Evolutionary conservation across 371 early-diverging fungal species (phyloP).

Genomic region (Racocetra persica): DNA sequence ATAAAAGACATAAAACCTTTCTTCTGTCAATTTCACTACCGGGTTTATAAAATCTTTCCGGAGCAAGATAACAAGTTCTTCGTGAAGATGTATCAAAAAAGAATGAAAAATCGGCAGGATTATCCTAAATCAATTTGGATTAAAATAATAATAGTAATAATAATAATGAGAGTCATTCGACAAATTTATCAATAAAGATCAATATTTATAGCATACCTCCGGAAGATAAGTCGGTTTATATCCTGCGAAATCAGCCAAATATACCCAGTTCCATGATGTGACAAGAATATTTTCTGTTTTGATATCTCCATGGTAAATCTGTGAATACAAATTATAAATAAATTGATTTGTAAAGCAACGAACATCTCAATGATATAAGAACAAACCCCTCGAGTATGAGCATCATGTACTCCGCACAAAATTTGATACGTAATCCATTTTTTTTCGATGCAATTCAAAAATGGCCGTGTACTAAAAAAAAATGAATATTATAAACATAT

Average conservation of each 20-base stretch:
- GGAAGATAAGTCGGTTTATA: constrained; percentile 93
- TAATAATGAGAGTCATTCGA: neutral
- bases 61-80: constrained; percentile 93
- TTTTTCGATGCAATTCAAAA: constrained; percentile 84
- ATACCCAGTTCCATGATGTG: constrained; percentile 95
- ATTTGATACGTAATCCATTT: constrained; percentile 94
- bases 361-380: neutral
- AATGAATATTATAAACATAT: neutral
- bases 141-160: neutral
- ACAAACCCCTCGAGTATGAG: constrained; percentile 71
- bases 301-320: constrained; percentile 90
- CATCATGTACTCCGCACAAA: constrained; percentile 76
- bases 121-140: constrained; percentile 63
- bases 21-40: constrained; percentile 69
- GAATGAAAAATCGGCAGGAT: constrained; percentile 94
- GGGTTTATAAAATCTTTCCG: constrained; percentile 90
- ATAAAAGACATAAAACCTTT: constrained; percentile 48
- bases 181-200: neutral
- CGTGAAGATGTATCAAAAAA: constrained; percentile 92
- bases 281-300: constrained; percentile 91
- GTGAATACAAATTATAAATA: constrained; percentile 43
- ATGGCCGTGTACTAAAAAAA: constrained; percentile 85
- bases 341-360: neutral
- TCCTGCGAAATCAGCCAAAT: constrained; percentile 86
- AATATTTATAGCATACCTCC: constrained; percentile 59